Percentiles rank a stretch among this genome's conserved stretches.
Conservation (phyloP, 371 early-diverging fungal genomes). For the Mucor racemosus region DNA sequence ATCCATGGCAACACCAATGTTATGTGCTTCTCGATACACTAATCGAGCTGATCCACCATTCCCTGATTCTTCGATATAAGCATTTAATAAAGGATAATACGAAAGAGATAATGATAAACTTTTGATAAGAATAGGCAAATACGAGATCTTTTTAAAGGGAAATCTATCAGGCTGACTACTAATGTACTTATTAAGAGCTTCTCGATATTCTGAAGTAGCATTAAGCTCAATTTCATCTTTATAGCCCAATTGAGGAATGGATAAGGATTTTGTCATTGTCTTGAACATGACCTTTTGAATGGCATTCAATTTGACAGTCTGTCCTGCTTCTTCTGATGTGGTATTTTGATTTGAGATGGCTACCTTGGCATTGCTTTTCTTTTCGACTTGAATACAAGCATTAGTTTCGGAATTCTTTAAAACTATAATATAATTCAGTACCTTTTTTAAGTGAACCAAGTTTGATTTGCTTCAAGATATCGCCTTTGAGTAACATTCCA, state of each 20-base stretch:
- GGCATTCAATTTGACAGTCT: conserved; percentile 61
- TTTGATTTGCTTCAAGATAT: conserved; percentile 21
- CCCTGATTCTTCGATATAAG: conserved; percentile 29
- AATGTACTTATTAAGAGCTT: conserved; percentile 64
- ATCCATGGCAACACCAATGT: conserved; percentile 96
- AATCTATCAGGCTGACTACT: conserved; percentile 35
- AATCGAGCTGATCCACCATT: conserved; percentile 37
- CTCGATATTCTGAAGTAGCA: conserved; percentile 64
- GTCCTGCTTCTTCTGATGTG: neutral
- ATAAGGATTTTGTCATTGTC: conserved; percentile 86
- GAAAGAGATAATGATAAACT: conserved; percentile 79
- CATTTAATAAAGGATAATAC: conserved; percentile 85
- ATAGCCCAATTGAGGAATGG: conserved; percentile 93
- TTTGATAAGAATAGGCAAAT: conserved; percentile 94
- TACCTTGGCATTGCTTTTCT: neutral
- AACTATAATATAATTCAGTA: neutral
- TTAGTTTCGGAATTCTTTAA: neutral
- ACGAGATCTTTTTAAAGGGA: conserved; percentile 77
- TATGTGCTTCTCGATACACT: conserved; percentile 76
- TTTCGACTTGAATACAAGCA: neutral
- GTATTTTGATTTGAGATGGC: neutral
- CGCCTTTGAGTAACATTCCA: conserved; percentile 21
- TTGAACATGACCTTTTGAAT: conserved; percentile 96
- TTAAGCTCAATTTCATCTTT: conserved; percentile 86
- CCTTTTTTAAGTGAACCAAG: conserved; percentile 14